Evolutionary conservation across 2,329 filamentous ascomycete genomes (phyloP).

Genomic region (Aulographum hederae): DNA sequence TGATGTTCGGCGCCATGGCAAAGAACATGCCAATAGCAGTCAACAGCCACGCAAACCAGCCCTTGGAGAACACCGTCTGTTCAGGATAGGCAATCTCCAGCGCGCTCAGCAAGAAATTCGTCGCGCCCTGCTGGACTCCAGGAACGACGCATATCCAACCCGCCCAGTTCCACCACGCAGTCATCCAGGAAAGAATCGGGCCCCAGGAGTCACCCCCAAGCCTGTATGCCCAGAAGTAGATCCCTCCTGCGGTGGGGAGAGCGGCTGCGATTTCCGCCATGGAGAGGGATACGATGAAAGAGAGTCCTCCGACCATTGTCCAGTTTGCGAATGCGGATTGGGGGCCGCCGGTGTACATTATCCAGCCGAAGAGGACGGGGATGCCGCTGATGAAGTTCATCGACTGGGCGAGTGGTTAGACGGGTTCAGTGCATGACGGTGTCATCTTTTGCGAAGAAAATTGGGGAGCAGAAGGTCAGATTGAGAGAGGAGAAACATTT

Average conservation of each 20-base stretch:
- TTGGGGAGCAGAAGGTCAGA: too few relatives aligned
- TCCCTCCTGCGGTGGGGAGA: slow-evolving; percentile 19
- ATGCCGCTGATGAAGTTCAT: slow-evolving; percentile 23
- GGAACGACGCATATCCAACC: slow-evolving; percentile 15
- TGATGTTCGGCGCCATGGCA: slow-evolving; percentile 18
- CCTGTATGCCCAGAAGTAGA: slow-evolving; percentile 21
- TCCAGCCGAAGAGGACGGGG: slow-evolving; percentile 20
- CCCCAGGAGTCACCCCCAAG: slow-evolving; percentile 19
- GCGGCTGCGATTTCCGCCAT: slow-evolving; percentile 21
- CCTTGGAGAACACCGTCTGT: slow-evolving; percentile 13
- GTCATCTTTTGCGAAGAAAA: too few relatives aligned
- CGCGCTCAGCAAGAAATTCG: slow-evolving; percentile 22
- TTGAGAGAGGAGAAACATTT: too few relatives aligned
- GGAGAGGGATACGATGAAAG: slow-evolving; percentile 16
- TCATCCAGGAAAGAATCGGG: slow-evolving; percentile 22
- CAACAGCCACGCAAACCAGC: slow-evolving; percentile 20
- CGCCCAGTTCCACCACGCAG: slow-evolving; percentile 23
- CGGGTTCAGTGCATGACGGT: too few relatives aligned
- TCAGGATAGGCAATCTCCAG: slow-evolving; percentile 20
- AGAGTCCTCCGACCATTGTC: slow-evolving; percentile 20
- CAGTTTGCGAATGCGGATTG: slow-evolving; percentile 20
- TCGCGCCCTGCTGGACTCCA: slow-evolving; percentile 20
- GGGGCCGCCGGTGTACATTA: slow-evolving; percentile 22
- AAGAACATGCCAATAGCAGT: slow-evolving; percentile 14
- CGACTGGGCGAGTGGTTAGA: too few relatives aligned